A percentile compares a stretch with the other conserved stretches of the same genome.
These are phyloP conservation scores for Nothophoma quercina DNA, from an alignment of 2,329 filamentous ascomycete species.

Conservation along the genomic window DNA sequence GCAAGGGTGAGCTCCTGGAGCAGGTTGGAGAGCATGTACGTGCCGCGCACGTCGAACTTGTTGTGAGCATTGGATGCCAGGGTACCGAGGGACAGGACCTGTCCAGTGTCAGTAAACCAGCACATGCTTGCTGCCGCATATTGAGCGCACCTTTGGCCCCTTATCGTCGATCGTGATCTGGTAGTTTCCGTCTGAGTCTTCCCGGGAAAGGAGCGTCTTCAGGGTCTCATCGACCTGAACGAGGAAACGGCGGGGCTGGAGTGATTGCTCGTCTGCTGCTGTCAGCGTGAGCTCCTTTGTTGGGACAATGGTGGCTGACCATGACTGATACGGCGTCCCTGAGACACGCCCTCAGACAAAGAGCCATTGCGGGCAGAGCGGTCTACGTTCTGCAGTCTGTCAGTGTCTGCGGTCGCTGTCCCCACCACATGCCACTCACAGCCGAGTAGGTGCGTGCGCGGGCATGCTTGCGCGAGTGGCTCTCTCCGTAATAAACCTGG, in stretches of 20 bases:
- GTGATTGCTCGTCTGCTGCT: slow-evolving; percentile 72
- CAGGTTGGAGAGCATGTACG: slow-evolving; percentile 96
- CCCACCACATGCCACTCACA: slow-evolving; percentile 50
- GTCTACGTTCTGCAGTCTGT: slow-evolving; percentile 38
- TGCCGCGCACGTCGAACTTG: slow-evolving; percentile 89
- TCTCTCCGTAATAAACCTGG: slow-evolving; percentile 67
- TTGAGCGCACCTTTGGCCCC: slow-evolving; percentile 77
- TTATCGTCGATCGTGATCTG: slow-evolving; percentile 98
- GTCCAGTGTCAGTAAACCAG: slow-evolving; percentile 31
- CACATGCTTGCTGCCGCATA: slow-evolving; percentile 4
- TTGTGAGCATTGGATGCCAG: slow-evolving; percentile 86
- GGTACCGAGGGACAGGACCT: slow-evolving; percentile 85
- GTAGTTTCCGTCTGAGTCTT: slow-evolving; percentile 93
- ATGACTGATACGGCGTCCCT: slow-evolving; percentile 49
- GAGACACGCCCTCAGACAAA: slow-evolving; percentile 33
- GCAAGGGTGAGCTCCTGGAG: slow-evolving; percentile 93
- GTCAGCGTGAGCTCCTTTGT: slow-evolving; percentile 21
- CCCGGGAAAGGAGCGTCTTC: slow-evolving; percentile 78
- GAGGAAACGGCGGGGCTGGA: slow-evolving; percentile 78
- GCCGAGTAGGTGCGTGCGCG: slow-evolving; percentile 63
- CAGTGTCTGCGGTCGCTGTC: slow-evolving; percentile 8
- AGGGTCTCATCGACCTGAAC: slow-evolving; percentile 87
- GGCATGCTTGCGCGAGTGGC: slow-evolving; percentile 55
- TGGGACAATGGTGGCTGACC: slow-evolving; percentile 32
- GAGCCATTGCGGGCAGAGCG: slow-evolving; percentile 42